These are phyloP conservation scores for Puya raimondii DNA, from an alignment of 176 grass and related monocot species.

Conservation along the genomic window DNA sequence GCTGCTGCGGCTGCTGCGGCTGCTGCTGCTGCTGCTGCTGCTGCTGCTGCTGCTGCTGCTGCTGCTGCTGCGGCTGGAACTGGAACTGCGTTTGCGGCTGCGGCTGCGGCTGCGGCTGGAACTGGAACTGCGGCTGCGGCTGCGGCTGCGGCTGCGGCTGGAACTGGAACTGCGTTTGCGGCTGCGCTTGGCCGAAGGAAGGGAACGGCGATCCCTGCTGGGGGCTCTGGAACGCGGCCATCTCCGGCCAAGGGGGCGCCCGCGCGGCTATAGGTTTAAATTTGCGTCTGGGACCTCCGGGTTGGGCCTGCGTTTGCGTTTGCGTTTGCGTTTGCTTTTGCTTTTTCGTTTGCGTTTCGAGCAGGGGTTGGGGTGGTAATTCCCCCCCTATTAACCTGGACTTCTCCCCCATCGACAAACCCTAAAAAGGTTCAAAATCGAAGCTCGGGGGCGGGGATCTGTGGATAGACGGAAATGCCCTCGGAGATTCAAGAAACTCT, in stretches of 20 bases:
- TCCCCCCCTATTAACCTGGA: no score
- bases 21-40: slow-evolving; percentile 18
- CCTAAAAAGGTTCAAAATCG: no score
- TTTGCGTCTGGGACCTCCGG: no score
- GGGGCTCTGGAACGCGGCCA: slow-evolving; percentile 1
- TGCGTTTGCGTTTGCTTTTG: no score
- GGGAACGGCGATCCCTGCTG: background rate
- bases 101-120: background rate
- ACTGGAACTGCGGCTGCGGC: background rate
- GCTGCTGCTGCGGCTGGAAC: background rate
- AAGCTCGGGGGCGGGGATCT: no score
- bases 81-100: slow-evolving; percentile 3
- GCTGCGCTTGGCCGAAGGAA: slow-evolving; percentile 3
- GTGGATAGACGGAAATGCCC: no score
- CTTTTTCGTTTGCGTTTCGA: no score
- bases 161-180: background rate
- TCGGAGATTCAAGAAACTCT: no score
- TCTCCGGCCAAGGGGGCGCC: slow-evolving; percentile 9
- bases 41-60: background rate
- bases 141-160: background rate
- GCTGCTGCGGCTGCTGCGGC: background rate
- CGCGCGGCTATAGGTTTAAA: no score
- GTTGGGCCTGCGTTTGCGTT: no score
- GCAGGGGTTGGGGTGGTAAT: no score
- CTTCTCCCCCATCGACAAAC: no score